Base-by-base conservation (phyloP, 495 filamentous ascomycete species). In the Margaritispora aquatica region DNA sequence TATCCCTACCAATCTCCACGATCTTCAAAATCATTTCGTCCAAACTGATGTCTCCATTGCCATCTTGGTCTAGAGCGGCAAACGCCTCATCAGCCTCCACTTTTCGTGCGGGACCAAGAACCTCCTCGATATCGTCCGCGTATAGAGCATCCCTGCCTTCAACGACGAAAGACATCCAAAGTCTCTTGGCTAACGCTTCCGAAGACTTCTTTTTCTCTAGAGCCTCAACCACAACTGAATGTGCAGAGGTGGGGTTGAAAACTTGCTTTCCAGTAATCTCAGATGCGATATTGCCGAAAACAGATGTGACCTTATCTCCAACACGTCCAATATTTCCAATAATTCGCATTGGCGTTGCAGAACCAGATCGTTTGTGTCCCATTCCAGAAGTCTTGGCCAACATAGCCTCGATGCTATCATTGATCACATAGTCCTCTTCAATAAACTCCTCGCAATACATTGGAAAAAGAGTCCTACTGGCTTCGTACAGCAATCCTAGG, bases 151-250 rank as follows among this genome's bases (percentile, higher is more conserved):
- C 88, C 44, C 85, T 84, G 48, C 89, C 93, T 70, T 97, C 92
- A 17, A 92, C 83, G 11, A 97, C 94, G 68, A 97, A 97, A 1
- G 91, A 96, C 90, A 96, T 96, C 94, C 94, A 98, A 59, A 98
- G 84, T 69, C 94, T 86, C 62, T 84, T 86, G 5, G 92, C 94
- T 60, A 98, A 74, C 24, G 93, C 94, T 73, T 96, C 93, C 2
- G 91, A 88, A 22, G 88, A 88, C 38, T 79, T 76, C 41, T 83
- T 84, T 65, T 88, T 91, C 68, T 96, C 92, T 54, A 98, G 77
- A 1, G 93, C 94, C 63, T 95, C 83, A 10, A 95, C 77, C 2
- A 97, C 90, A 50, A 66, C 29, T 1, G 90, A 92, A 69, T 96
- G 92, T 1, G 92, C 87, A 0, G 89, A 86, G 54, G 85, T 88